Percentiles rank a stretch among this genome's conserved stretches.
phyloP scores from a whole-genome alignment of 2,329 filamentous ascomycete genomes.

The Pleomassaria siparia region DNA sequence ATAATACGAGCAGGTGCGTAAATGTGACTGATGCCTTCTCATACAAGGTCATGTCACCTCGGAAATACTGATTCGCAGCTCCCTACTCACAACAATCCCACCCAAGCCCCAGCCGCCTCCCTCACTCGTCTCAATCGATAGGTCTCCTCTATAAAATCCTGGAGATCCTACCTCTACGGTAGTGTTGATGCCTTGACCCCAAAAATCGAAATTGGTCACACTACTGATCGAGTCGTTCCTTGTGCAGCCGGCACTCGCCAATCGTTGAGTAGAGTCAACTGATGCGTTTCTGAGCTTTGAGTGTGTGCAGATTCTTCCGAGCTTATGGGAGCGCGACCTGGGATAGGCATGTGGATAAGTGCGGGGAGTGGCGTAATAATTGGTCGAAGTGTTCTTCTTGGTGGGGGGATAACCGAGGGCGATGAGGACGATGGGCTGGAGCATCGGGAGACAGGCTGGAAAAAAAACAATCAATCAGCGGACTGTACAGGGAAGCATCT shows the following conservation, averaged over 20 bases:
- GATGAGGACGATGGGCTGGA: constrained; percentile 17
- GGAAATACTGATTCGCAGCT: not conserved
- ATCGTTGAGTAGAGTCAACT: constrained; percentile 7
- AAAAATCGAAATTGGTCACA: not conserved
- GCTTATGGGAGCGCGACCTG: too few species aligned
- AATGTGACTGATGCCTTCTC: too few species aligned
- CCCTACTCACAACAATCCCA: not conserved
- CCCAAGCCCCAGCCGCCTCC: not conserved
- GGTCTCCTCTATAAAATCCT: not conserved
- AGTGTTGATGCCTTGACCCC: not conserved
- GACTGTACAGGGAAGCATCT: not conserved
- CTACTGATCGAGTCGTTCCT: not conserved
- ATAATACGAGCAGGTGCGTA: too few species aligned
- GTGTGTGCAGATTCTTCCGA: constrained; percentile 3
- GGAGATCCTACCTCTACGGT: not conserved
- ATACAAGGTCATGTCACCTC: not conserved
- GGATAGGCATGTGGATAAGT: not conserved
- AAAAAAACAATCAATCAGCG: not conserved
- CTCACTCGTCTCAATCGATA: not conserved
- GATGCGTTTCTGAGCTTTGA: not conserved
- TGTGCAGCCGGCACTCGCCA: not conserved
- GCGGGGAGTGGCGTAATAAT: constrained; percentile 1
- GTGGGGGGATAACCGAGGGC: constrained; percentile 3
- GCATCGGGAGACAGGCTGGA: constrained; percentile 19
- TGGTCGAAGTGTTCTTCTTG: not conserved